A percentile compares a stretch with the other conserved stretches of the same genome.
Conservation (phyloP, 768 basidiomycete genomes). For the Obba rivulosa region DNA sequence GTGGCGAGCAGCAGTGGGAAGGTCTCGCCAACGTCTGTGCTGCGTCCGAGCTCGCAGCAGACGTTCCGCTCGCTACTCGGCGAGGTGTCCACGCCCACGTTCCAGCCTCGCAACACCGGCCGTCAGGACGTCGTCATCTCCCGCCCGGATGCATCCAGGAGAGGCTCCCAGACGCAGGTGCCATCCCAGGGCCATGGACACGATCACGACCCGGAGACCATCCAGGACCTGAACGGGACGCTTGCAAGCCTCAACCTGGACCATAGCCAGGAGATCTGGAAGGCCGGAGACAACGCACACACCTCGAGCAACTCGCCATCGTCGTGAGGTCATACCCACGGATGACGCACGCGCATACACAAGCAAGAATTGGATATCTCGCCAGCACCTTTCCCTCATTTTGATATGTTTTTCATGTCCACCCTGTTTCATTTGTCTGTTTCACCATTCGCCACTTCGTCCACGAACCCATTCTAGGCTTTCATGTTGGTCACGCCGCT, state of each 20-base stretch:
- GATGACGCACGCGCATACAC: background rate
- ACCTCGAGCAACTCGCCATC: conserved; percentile 1
- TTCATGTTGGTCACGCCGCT: conserved; percentile 19
- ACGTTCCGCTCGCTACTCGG: conserved; percentile 44
- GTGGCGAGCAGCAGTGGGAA: conserved; percentile 27
- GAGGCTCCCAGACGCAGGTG: conserved; percentile 12
- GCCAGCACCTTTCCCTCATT: conserved; percentile 1
- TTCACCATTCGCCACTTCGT: background rate
- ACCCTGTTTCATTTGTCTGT: conserved; percentile 7
- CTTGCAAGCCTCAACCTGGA: conserved; percentile 72
- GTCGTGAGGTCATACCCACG: background rate
- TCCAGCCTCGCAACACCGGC: conserved; percentile 33
- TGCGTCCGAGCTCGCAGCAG: conserved; percentile 40
- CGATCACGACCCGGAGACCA: conserved; percentile 41
- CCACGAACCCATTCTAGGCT: conserved; percentile 12
- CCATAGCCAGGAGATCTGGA: conserved; percentile 27
- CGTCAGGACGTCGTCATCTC: conserved; percentile 34
- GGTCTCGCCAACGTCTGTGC: conserved; percentile 37
- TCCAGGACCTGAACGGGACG: conserved; percentile 72
- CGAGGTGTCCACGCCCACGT: conserved; percentile 26
- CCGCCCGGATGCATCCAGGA: conserved; percentile 15
- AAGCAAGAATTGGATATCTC: conserved; percentile 2
- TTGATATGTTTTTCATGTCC: conserved; percentile 4
- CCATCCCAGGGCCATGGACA: background rate
- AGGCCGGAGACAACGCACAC: conserved; percentile 17